A percentile compares a stretch with the other conserved stretches of the same genome.
Conservation (phyloP, 345 rosid species). For the Melaleuca quinquenervia region DNA sequence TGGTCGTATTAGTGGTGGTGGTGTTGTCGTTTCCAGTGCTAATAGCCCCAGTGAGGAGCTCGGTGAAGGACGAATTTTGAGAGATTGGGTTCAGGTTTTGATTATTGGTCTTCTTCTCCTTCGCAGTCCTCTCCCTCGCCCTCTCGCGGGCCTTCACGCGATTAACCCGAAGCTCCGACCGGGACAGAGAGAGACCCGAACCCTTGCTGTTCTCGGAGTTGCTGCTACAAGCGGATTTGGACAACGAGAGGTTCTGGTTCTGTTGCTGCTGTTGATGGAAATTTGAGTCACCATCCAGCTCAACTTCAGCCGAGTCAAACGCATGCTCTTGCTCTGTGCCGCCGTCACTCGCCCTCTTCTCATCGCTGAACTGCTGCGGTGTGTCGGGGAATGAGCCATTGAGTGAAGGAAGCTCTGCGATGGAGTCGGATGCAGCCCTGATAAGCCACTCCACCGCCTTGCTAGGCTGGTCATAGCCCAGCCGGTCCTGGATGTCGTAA, state of each 20-base stretch:
- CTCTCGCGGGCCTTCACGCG: conserved; percentile 65
- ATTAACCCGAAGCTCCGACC: conserved; percentile 45
- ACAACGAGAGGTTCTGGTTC: conserved; percentile 48
- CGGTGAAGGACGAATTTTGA: conserved; percentile 60
- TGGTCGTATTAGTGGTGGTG: not conserved
- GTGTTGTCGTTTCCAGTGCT: conserved; percentile 8
- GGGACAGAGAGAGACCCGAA: conserved; percentile 57
- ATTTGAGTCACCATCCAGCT: conserved; percentile 29
- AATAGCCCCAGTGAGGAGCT: conserved; percentile 67
- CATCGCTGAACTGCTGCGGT: conserved; percentile 52
- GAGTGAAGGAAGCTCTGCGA: conserved; percentile 79
- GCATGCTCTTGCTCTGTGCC: conserved; percentile 18
- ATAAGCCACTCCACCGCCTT: conserved; percentile 98
- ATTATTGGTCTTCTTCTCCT: conserved; percentile 44
- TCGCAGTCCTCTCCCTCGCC: conserved; percentile 79
- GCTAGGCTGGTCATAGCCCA: conserved; percentile 95
- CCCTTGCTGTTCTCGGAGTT: conserved; percentile 93
- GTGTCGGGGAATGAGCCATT: conserved; percentile 50
- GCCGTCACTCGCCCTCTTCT: conserved; percentile 34
- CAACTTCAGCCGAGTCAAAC: conserved; percentile 48
- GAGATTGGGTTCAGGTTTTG: conserved; percentile 24
- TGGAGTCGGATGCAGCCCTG: conserved; percentile 73
- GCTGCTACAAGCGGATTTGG: conserved; percentile 92
- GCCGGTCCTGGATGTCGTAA: conserved; percentile 85
- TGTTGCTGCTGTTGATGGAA: conserved; percentile 27